Conservation (phyloP, 345 rosid species). For the Stellera chamaejasme region DNA sequence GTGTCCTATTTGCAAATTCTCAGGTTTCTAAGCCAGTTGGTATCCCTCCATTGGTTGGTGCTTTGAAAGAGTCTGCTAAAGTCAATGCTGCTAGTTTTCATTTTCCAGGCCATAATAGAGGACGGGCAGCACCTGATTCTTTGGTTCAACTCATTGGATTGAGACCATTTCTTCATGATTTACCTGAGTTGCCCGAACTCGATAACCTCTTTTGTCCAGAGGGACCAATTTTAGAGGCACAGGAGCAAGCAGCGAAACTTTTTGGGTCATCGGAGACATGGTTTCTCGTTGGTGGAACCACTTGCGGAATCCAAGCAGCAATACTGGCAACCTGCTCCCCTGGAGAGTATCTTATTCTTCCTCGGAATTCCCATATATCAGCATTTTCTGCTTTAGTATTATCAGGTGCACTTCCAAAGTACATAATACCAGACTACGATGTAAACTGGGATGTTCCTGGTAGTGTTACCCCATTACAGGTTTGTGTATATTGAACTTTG, state of each 20-base stretch:
- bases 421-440: slow-evolving; percentile 43
- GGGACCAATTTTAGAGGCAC: slow-evolving; percentile 60
- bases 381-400: slow-evolving; percentile 47
- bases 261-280: slow-evolving; percentile 56
- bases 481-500: slow-evolving; percentile 7
- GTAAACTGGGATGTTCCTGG: slow-evolving; percentile 44
- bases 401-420: slow-evolving; percentile 47
- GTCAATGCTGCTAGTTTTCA: slow-evolving; percentile 46
- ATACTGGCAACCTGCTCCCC: slow-evolving; percentile 54
- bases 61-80: slow-evolving; percentile 37
- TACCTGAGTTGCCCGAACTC: slow-evolving; percentile 58
- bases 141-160: slow-evolving; percentile 37
- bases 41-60: slow-evolving; percentile 40
- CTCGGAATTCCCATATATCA: slow-evolving; percentile 54
- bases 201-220: slow-evolving; percentile 48
- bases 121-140: slow-evolving; percentile 46
- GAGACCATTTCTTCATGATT: slow-evolving; percentile 42
- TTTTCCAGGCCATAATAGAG: slow-evolving; percentile 68
- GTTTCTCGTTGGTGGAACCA: slow-evolving; percentile 63
- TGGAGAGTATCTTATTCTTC: slow-evolving; percentile 43
- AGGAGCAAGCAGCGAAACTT: slow-evolving; percentile 37
- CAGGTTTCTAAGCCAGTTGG: slow-evolving; percentile 1
- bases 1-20: slow-evolving; percentile 9
- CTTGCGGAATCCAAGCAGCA: slow-evolving; percentile 59
- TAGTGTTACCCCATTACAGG: slow-evolving; percentile 34